Base-by-base conservation (phyloP, 352 stramenopile genomes). In the Phytophthora europaea region DNA sequence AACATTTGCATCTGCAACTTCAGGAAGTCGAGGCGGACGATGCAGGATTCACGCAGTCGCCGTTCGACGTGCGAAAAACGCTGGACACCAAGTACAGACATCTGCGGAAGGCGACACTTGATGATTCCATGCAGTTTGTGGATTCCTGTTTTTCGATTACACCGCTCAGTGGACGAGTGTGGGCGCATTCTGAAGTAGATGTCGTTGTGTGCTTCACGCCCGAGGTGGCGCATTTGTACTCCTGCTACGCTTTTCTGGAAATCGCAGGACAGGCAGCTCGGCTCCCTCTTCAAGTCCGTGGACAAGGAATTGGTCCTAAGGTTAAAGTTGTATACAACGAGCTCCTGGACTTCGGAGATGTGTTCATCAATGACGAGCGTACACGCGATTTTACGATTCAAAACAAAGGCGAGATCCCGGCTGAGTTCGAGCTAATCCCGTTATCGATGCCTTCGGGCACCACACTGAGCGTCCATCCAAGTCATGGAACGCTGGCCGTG, bases 61-160 rank as follows among this genome's bases (percentile, higher is more conserved):
- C 83, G 8, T 97, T 95, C 61, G 77, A 93, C 26, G 70, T 68
- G 22, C 72, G 76, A 50, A 92, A 88, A 43, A 77, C 85, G 3
- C 77, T 99, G 26, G 87, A 96, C 38, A 91, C 80, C 52, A 99
- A 99, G 86, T 99, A 98, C 82, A 82, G 79, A 48, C 89, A 98
- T 54, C 70, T 99, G 38, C 83, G 90, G 23, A 96, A 97, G 70
- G 94, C 96, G 4, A 80, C 94, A 0, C 76, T 92, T 6, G 91
- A 98, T 33, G 97, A 99, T 72, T 67, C 65, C 0, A 98, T 99
- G 94, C 92, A 98, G 31, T 99, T 99, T 56, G 88, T 95, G n/a
- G 85, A 99, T 75, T 89, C 98, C 13, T 97, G 92, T 56, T 99
- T 99, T 53, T 78, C 91, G 4, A 79, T 99, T 28, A 82, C 90